Evolutionary conservation across 805 yeast genomes (phyloP).

Genomic region (Dipodascus albidus): DNA sequence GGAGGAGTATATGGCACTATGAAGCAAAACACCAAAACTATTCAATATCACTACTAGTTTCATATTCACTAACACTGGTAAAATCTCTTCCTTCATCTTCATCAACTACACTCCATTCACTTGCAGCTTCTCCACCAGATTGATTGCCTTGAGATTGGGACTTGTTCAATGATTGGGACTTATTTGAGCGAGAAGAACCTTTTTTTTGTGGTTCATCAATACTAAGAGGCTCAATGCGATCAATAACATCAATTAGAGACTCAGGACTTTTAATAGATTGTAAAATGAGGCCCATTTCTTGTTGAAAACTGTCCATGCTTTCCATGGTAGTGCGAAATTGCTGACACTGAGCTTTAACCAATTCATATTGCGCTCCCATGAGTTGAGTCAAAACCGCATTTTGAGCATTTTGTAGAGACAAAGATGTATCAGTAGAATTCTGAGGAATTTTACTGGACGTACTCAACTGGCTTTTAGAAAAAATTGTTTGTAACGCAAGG

Average conservation of each 20-base stretch:
- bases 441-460: background rate
- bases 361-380: constrained; percentile 5
- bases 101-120: constrained; percentile 16
- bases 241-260: background rate
- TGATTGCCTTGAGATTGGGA: background rate
- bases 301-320: constrained; percentile 4
- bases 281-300: background rate
- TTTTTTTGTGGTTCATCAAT: background rate
- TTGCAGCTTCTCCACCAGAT: background rate
- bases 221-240: background rate
- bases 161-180: background rate
- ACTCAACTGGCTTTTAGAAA: background rate
- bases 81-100: constrained; percentile 11
- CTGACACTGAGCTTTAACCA: constrained; percentile 6
- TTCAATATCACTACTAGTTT: constrained; percentile 12
- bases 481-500: background rate
- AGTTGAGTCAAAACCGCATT: background rate
- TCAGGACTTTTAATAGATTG: background rate
- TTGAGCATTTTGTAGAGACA: background rate
- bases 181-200: background rate
- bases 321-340: constrained; percentile 7
- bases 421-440: background rate
- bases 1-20: background rate
- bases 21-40: background rate
- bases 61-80: constrained; percentile 15